Conservation (phyloP, 75 land plant genomes). For the Larix kaempferi region DNA sequence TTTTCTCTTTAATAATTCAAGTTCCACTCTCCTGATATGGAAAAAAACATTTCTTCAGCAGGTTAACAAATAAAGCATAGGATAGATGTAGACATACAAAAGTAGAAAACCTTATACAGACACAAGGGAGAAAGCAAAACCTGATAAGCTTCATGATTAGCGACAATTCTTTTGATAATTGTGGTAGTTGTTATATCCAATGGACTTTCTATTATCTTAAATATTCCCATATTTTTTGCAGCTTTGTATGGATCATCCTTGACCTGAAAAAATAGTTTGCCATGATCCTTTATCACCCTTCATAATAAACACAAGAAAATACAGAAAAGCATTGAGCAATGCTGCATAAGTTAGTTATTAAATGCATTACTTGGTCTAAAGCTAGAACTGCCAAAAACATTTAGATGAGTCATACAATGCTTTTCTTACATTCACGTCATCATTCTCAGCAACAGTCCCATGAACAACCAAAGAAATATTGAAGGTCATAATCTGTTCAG, state of each 20-base stretch:
- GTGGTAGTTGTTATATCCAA: slow-evolving; percentile 89
- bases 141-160: slow-evolving; percentile 96
- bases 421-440: slow-evolving; percentile 58
- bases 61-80: no score
- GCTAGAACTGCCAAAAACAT: slow-evolving; percentile 12
- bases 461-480: slow-evolving; percentile 96
- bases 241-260: slow-evolving; percentile 74
- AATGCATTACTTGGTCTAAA: background rate
- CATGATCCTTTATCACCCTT: background rate
- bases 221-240: slow-evolving; percentile 79
- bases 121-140: slow-evolving; percentile 21
- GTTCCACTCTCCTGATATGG: no score
- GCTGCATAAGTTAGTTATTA: background rate
- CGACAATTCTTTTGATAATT: slow-evolving; percentile 87
- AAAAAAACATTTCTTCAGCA: no score
- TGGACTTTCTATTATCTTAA: slow-evolving; percentile 69
- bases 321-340: background rate
- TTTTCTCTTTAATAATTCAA: no score
- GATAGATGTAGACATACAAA: no score
- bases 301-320: background rate
- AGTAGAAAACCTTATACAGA: no score
- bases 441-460: slow-evolving; percentile 87
- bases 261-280: slow-evolving; percentile 42
- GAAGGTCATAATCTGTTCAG: slow-evolving; percentile 87
- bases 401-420: slow-evolving; percentile 2